Percentiles rank a stretch among this genome's conserved stretches.
phyloP scores from a whole-genome alignment of 176 grass and related monocot genomes.

The Oryza meyeriana region DNA sequence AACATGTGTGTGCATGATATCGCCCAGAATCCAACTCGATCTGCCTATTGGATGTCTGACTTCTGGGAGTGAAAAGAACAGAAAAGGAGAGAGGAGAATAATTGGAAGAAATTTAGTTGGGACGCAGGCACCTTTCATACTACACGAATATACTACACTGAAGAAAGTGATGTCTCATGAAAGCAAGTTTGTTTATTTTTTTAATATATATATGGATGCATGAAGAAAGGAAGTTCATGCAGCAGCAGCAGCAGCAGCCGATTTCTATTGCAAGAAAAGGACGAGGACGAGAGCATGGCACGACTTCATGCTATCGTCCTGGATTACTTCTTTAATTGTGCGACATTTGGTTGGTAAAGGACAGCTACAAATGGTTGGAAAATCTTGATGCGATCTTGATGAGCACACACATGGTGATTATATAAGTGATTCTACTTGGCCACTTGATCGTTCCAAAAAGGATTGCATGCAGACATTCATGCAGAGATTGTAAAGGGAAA shows the following conservation, averaged over 20 bases:
- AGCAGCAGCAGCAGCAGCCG: not conserved
- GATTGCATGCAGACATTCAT: not conserved
- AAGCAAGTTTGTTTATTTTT: not conserved
- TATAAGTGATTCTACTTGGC: not conserved
- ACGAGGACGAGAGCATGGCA: slow-evolving; percentile 7
- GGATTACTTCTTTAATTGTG: not conserved
- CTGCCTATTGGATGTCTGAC: not conserved
- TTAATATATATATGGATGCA: not conserved
- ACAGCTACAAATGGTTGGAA: not conserved
- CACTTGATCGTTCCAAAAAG: slow-evolving; percentile 8
- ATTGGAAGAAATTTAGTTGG: not conserved
- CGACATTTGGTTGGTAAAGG: not conserved
- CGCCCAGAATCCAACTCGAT: not conserved
- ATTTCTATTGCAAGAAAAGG: slow-evolving; percentile 15
- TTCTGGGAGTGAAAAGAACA: slow-evolving; percentile 19
- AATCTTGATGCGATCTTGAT: not conserved
- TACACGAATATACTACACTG: slow-evolving; percentile 34
- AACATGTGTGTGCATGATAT: not conserved
- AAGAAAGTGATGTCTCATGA: slow-evolving; percentile 40
- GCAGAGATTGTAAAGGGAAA: not conserved
- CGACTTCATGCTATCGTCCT: not conserved
- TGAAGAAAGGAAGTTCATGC: not conserved
- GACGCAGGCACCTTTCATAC: slow-evolving; percentile 21
- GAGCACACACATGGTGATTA: not conserved
- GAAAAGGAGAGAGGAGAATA: not conserved